These are phyloP conservation scores for Penicillium griseofulvum DNA, from an alignment of 2,329 filamentous ascomycete species.

Conservation along the genomic window DNA sequence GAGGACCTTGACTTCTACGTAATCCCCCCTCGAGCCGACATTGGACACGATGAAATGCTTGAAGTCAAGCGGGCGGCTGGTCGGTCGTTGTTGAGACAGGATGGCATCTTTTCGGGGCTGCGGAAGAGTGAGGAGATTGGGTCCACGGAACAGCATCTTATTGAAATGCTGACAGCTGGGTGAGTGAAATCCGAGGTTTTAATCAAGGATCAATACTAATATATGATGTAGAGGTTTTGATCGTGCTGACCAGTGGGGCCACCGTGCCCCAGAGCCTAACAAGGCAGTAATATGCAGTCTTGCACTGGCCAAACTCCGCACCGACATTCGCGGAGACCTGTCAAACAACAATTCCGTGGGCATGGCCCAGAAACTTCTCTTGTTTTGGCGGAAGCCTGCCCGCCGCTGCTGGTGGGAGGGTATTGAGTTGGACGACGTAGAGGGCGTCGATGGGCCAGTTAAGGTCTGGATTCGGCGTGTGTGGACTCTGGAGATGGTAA, in stretches of 20 bases:
- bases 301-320: conserved; percentile 85
- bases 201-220: conserved; percentile 13
- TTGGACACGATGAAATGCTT: conserved; percentile 86
- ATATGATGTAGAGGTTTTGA: conserved; percentile 74
- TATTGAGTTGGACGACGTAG: conserved; percentile 83
- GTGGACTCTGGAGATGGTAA: conserved; percentile 94
- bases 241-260: conserved; percentile 91
- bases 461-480: conserved; percentile 98
- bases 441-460: conserved; percentile 84
- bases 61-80: conserved; percentile 92
- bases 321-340: conserved; percentile 77
- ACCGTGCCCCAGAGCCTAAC: conserved; percentile 94
- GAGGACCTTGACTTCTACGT: conserved; percentile 98
- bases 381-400: conserved; percentile 98
- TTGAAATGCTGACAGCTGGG: conserved; percentile 99
- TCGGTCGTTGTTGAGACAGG: conserved; percentile 78
- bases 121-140: conserved; percentile 94
- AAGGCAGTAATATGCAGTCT: conserved; percentile 98
- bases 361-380: conserved; percentile 95
- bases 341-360: conserved; percentile 76
- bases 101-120: conserved; percentile 93
- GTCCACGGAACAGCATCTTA: conserved; percentile 95
- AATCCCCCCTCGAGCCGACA: conserved; percentile 82
- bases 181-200: conserved; percentile 48
- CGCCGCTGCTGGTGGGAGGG: conserved; percentile 99